Evolutionary conservation across 305 asterid genomes (phyloP), one percentile per base, ranked within the genome.

Genomic region (Stenogyne calaminthoides): DNA sequence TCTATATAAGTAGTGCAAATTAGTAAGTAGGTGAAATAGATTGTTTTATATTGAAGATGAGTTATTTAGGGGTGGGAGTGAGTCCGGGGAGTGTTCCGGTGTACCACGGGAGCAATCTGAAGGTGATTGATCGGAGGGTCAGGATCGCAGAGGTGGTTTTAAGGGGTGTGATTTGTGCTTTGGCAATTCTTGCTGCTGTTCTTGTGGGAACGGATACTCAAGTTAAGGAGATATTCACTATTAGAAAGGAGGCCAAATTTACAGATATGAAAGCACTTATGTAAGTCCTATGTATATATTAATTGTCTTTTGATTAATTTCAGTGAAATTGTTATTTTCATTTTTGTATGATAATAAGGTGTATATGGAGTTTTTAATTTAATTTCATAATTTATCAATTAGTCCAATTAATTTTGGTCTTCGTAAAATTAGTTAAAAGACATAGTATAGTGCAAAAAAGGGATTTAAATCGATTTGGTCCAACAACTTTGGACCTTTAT

Each of bases 71-170:
- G 6, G 90, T 89, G 63, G 97, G 97, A 42, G 94, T 88, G 71
- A 93, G 97, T 64, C 97, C 98, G 14, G 96, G 98, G 4, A 86
- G 79, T 77, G 95, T 90, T 79, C 89, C 96, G 1, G 92, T 90
- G n/a, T 81, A 85, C 75, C 90, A 89, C 75, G 88, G 87, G 3
- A 85, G 76, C 81, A 80, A 84, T 44, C 42, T 88, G 73, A 89
- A 82, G 82, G 89, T 81, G 64, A 62, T 85, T 58, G 97, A 91
- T 40, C 77, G 80, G 55, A 83, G 86, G 78, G 88, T 91, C 19
- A 87, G 88, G 77, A 49, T 91, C 19, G 84, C 71, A 0, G 98
- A 94, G 68, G 29, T 94, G 67, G 76, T 84, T 3, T 67, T 91
- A 67, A 91, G 99, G 54, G 82, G 89, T 79, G 18, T 84, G 9